phyloP scores from a whole-genome alignment of 495 filamentous ascomycete genomes.

The Mytilinidion resinicola region DNA sequence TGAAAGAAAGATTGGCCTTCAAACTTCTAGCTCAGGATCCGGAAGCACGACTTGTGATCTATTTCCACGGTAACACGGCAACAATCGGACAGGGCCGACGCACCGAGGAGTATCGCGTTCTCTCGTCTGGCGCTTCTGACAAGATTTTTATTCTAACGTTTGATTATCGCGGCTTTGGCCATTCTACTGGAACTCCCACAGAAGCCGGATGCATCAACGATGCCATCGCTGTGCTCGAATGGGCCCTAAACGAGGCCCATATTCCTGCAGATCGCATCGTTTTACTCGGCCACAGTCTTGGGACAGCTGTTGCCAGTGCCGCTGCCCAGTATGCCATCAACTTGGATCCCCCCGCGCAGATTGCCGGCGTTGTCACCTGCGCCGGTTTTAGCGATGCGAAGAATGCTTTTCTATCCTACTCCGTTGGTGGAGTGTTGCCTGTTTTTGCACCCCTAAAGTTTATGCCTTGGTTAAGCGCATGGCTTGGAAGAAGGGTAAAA shows the following conservation, averaged over 20 bases:
- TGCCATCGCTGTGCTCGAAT: conserved; percentile 55
- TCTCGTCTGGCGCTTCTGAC: conserved; percentile 51
- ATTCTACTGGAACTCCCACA: conserved; percentile 27
- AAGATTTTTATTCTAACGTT: conserved; percentile 55
- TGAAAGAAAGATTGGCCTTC: conserved; percentile 52
- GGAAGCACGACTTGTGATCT: conserved; percentile 51
- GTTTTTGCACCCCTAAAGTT: conserved; percentile 20
- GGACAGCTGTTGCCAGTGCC: conserved; percentile 29
- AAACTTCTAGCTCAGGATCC: conserved; percentile 58
- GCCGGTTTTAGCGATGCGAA: conserved; percentile 20
- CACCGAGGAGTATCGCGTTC: conserved; percentile 55
- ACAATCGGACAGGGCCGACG: conserved; percentile 59
- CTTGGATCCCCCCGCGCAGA: conserved; percentile 13
- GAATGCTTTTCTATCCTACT: conserved; percentile 19
- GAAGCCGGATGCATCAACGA: conserved; percentile 29
- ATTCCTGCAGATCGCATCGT: conserved; percentile 30
- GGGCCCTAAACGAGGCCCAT: conserved; percentile 41
- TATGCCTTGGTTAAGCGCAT: conserved; percentile 16
- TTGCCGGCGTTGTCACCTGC: conserved; percentile 31
- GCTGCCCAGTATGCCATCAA: conserved; percentile 20
- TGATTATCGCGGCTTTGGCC: conserved; percentile 36
- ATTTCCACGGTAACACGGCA: conserved; percentile 49
- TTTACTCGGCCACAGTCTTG: conserved; percentile 31
- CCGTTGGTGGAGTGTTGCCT: conserved; percentile 15
- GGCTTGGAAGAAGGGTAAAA: conserved; percentile 20